Percentiles rank a stretch among this genome's conserved stretches.
phyloP scores from a whole-genome alignment of 352 stramenopile species.

The Phytophthora foliorum region DNA sequence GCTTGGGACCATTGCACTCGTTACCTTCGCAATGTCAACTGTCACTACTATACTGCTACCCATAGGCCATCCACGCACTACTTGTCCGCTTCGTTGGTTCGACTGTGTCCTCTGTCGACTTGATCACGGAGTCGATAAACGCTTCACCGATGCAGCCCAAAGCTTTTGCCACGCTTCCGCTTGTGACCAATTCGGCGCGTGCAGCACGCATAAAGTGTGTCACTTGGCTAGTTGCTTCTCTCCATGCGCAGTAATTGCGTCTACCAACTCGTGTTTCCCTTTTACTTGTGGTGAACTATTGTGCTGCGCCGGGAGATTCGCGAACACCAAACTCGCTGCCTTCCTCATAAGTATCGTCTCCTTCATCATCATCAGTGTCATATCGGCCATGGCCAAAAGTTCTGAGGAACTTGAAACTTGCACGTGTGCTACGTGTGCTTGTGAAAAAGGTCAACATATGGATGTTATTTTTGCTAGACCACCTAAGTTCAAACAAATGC shows the following conservation, averaged over 20 bases:
- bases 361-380: conserved; percentile 28
- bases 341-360: conserved; percentile 41
- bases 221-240: conserved; percentile 45
- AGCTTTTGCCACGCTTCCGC: conserved; percentile 45
- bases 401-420: too few relatives aligned
- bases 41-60: too few relatives aligned
- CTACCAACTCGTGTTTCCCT: conserved; percentile 54
- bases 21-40: too few relatives aligned
- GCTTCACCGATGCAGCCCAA: conserved; percentile 51
- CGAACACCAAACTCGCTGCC: conserved; percentile 5
- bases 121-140: conserved; percentile 55
- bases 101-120: too few relatives aligned
- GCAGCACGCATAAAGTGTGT: conserved; percentile 59
- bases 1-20: too few relatives aligned
- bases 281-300: background rate
- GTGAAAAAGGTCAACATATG: too few relatives aligned
- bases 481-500: too few relatives aligned
- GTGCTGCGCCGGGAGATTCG: background rate
- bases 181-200: conserved; percentile 45
- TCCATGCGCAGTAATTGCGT: conserved; percentile 52
- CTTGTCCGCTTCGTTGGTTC: too few relatives aligned
- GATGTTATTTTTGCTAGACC: too few relatives aligned
- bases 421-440: too few relatives aligned
- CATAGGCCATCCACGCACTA: too few relatives aligned
- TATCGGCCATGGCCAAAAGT: too few relatives aligned